Conservation (phyloP, 768 basidiomycete species). For the Suillus weaverae region DNA sequence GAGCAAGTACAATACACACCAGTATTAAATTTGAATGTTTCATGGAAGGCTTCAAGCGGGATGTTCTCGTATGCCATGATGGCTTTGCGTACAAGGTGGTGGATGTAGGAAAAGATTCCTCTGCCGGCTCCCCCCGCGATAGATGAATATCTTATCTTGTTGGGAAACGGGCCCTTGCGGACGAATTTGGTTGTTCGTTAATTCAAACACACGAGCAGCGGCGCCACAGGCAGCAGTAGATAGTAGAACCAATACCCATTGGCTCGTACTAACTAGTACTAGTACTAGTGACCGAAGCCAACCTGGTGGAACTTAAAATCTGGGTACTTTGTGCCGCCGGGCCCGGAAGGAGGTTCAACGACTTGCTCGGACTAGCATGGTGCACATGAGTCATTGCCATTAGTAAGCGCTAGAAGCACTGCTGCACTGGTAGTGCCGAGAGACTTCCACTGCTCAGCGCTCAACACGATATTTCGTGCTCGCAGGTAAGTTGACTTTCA, state of each 20-base stretch:
- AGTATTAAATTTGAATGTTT: slow-evolving; percentile 48
- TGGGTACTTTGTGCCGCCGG: neutral
- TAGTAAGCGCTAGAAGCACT: too few relatives aligned
- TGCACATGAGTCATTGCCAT: neutral
- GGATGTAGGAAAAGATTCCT: neutral
- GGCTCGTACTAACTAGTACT: neutral
- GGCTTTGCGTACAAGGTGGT: neutral
- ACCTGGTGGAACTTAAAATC: neutral
- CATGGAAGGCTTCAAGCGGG: slow-evolving; percentile 46
- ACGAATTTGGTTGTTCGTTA: neutral
- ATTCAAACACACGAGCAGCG: neutral
- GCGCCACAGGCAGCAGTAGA: neutral
- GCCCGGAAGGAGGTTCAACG: neutral
- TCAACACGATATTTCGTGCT: neutral
- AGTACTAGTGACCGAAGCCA: neutral
- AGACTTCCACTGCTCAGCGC: neutral
- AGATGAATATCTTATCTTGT: neutral
- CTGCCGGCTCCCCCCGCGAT: neutral
- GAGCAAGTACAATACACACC: slow-evolving; percentile 38
- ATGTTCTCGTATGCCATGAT: slow-evolving; percentile 47
- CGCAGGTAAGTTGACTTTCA: neutral
- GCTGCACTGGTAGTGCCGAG: neutral
- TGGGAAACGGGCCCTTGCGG: neutral
- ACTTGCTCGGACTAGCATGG: neutral
- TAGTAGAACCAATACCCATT: neutral